Base-by-base conservation (phyloP, 495 filamentous ascomycete genomes). In the Corynascus novoguineensis region DNA sequence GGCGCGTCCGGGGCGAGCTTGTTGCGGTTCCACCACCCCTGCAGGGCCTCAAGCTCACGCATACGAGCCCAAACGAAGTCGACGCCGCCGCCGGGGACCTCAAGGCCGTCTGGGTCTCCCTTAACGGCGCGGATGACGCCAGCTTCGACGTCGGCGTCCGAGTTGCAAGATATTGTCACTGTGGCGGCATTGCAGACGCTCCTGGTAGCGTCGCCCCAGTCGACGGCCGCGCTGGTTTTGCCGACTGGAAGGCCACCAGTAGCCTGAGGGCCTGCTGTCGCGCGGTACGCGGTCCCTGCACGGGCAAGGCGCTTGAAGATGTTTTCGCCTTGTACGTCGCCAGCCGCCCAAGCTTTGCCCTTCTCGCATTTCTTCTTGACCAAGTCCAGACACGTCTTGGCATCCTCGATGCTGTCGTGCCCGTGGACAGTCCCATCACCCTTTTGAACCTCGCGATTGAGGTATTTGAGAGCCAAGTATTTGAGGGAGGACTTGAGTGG, bases 291-390 rank as follows among this genome's bases (percentile, higher is more conserved):
- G 28, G 74, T 73, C 37, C 75, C 70, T 8, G 79, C 71, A 3
- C 92, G 79, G 0, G 73, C 78, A 5, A 98, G 75, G 3, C 95
- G 83, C 60, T 85, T 89, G 78, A 97, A 97, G 35, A 98, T 85
- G 52, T 86, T 87, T 67, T 98, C 93, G 21, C 81, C 83, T 38
- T 80, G 84, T 5, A 80, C 74, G 22, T 92, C 90, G 49, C 78
- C 81, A 0, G 84, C 86, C 9, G 89, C 93, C 85, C 91, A 98
- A 31, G 73, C 71, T 46, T 84, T 84, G 38, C 95, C 93, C 63
- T 87, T 90, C 64, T 97, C 90, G 67, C 95, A 96, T 69, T 98
- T 98, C 68, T 88, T 83, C 66, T 92, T 96, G 10, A 96, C 83
- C 1, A 98, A 83, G 60, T 98, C 95, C 15, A 98, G 81, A 54